A percentile compares a stretch with the other conserved stretches of the same genome.
These are phyloP conservation scores for Rhizodiscina lignyota DNA, from an alignment of 495 filamentous ascomycete genomes.

Conservation along the genomic window DNA sequence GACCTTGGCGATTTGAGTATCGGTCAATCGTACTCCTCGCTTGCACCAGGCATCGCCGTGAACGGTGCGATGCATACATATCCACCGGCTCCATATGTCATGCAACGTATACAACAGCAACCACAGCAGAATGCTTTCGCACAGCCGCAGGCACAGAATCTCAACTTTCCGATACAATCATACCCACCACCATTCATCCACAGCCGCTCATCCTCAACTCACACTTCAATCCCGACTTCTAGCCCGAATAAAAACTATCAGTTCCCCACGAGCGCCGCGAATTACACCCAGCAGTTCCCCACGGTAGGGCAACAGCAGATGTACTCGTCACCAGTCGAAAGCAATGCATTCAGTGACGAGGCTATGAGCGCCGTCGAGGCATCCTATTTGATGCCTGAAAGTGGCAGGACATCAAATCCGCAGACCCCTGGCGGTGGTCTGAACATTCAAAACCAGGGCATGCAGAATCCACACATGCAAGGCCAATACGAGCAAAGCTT, in stretches of 20 bases:
- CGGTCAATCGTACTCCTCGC: background rate
- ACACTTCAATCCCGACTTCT: background rate
- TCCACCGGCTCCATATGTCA: constrained; percentile 11
- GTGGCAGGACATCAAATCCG: too few relatives aligned
- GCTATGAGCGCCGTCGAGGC: too few relatives aligned
- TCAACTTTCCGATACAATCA: background rate
- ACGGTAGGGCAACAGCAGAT: background rate
- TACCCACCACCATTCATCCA: background rate
- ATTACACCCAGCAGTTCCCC: background rate
- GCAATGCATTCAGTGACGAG: background rate
- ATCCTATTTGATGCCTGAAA: too few relatives aligned
- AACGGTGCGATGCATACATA: constrained; percentile 19
- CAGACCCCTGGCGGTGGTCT: too few relatives aligned
- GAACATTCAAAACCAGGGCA: too few relatives aligned
- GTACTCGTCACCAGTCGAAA: constrained; percentile 1
- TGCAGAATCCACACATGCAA: too few relatives aligned
- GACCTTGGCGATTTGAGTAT: constrained; percentile 2
- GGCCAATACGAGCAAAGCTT: too few relatives aligned
- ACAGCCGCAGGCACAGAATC: background rate
- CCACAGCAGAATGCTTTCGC: constrained; percentile 2
- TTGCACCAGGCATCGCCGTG: constrained; percentile 1
- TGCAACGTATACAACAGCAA: constrained; percentile 6
- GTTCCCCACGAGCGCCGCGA: background rate
- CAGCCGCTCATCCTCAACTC: too few relatives aligned
- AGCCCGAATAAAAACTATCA: background rate